Evolutionary conservation across 1,284 basidiomycete genomes (phyloP), one percentile per base, ranked within the genome.

Genomic region (Austroboletus olivaceoglutinosus): DNA sequence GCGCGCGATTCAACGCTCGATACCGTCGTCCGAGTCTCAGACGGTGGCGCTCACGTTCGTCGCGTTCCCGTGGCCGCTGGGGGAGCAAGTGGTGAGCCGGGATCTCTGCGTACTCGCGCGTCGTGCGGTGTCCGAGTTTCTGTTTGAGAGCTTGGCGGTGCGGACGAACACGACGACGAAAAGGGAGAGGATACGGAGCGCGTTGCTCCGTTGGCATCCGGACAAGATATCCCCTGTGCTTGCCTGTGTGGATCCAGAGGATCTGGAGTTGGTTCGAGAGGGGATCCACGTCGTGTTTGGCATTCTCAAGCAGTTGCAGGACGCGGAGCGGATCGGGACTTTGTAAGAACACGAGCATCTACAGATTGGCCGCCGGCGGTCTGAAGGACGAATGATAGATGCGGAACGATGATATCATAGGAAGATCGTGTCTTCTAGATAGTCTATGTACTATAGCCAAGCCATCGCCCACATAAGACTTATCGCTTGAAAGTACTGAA

Each of bases 181-280:
- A 54, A 78, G 75, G 63, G 82, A 84, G 44, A 71, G 79, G 22
- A 70, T 87, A 10, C 75, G 85, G 18, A 73, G 73, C 45, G 80
- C 84, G 0, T 68, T 89, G 29, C 67, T 87, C 45, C 73, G 81
- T 5, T 90, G 86, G 81, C 88, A 90, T 65, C 86, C 87, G 0
- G 88, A 90, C 67, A 84, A 88, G 64, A 75, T 85, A 56, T 74
- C 76, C 8, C 58, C 69, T 2, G 60, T 86, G 4, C 62, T 88
- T 22, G 61, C 65, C 12, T 72, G 78, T 18, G 78, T 86, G 5
- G 69, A 70, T 9, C 73, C 75, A 16, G 70, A 71, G 15, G 85
- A 89, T 51, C 56, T 69, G 54, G 74, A 76, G 18, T 66, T 60
- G 12, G 80, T 86, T 16, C 69, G 65, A 23, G 74, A 77, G 45